Evolutionary conservation across 768 basidiomycete species (phyloP).

Genomic region (Podaxis sp.): DNA sequence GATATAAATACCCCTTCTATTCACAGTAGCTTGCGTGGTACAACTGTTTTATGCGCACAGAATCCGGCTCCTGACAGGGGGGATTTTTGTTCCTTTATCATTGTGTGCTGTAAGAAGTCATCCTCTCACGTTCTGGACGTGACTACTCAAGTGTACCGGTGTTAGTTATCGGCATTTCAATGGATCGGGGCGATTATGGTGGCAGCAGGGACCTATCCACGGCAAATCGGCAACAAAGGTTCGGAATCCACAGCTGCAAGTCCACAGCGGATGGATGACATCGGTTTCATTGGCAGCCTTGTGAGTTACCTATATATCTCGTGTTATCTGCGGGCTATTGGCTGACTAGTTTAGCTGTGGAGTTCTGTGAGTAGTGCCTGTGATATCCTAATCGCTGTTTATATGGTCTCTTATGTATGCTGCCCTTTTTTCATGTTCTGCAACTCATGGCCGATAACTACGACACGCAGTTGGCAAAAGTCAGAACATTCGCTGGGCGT

Average conservation of each 20-base stretch:
- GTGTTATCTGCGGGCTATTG: not conserved
- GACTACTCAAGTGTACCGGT: not conserved
- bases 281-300: slow-evolving; percentile 2
- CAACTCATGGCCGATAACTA: not conserved
- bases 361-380: slow-evolving; percentile 1
- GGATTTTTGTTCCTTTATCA: not conserved
- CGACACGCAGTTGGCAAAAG: slow-evolving; percentile 2
- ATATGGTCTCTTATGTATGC: slow-evolving; percentile 7
- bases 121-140: not conserved
- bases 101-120: not conserved
- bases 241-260: not conserved
- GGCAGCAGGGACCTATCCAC: slow-evolving; percentile 1
- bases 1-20: not conserved
- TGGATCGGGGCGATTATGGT: slow-evolving; percentile 7
- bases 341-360: not conserved
- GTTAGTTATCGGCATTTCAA: not conserved
- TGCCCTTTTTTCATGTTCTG: not conserved
- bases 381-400: slow-evolving; percentile 7
- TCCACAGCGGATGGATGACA: not conserved
- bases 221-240: not conserved
- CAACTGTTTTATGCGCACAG: slow-evolving; percentile 5
- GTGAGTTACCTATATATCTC: not conserved
- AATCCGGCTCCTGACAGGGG: not conserved
- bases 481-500: not conserved
- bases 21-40: not conserved